Conservation (phyloP, 1,139 yeast species). For the Magnusiomyces suaveolens region DNA sequence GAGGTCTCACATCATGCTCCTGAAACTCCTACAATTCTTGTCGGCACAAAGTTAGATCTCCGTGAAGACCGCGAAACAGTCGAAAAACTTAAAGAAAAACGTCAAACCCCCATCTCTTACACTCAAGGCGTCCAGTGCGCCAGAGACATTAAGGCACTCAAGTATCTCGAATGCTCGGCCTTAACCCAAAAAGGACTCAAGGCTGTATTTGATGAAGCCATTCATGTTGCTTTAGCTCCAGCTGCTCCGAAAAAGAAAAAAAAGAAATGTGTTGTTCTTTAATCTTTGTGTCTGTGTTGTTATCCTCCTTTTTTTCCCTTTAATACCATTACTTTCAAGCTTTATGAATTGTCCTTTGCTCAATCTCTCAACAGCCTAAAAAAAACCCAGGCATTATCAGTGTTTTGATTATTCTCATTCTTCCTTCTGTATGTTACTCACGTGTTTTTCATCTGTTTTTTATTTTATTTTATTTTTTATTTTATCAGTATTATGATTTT, state of each 20-base stretch:
- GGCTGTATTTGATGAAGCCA: conserved; percentile 72
- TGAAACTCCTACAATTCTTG: conserved; percentile 91
- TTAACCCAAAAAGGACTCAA: conserved; percentile 66
- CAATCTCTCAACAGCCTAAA: too few species aligned
- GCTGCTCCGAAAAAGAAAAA: conserved; percentile 65
- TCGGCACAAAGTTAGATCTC: conserved; percentile 91
- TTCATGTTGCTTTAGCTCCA: conserved; percentile 58
- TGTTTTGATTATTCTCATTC: too few species aligned
- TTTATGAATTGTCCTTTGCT: too few species aligned
- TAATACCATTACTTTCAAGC: too few species aligned
- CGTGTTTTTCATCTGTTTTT: too few species aligned
- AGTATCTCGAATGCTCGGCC: conserved; percentile 88
- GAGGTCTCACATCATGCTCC: conserved; percentile 98
- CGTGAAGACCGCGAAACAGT: conserved; percentile 87
- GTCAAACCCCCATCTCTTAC: conserved; percentile 72
- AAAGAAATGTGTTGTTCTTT: conserved; percentile 8
- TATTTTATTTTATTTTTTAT: too few species aligned
- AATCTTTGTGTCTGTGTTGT: too few species aligned
- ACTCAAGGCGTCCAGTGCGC: conserved; percentile 92
- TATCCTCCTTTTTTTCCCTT: too few species aligned
- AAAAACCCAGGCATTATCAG: too few species aligned
- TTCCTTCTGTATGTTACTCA: too few species aligned
- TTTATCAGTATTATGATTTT: too few species aligned
- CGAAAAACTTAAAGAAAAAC: conserved; percentile 83
- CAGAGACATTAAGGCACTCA: conserved; percentile 86